Percentiles rank a stretch among this genome's conserved stretches.
Conservation (phyloP, 2,329 filamentous ascomycete genomes). For the Berkeleyomyces rouxiae region DNA sequence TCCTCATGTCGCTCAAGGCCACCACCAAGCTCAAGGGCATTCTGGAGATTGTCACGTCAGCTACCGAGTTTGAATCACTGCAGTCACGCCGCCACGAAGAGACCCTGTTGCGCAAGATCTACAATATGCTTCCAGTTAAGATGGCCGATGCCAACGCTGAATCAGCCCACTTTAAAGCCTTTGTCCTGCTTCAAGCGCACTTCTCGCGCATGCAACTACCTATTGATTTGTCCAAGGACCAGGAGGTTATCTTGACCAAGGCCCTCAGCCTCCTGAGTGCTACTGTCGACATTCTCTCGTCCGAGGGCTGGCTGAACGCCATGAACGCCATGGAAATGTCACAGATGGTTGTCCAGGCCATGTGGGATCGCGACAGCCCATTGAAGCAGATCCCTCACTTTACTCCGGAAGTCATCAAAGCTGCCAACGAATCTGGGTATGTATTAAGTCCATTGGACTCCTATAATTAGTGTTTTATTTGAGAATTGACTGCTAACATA, state of each 20-base stretch:
- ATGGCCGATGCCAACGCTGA: constrained; percentile 75
- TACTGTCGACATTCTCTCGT: constrained; percentile 86
- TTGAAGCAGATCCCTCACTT: constrained; percentile 98
- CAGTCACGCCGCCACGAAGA: constrained; percentile 91
- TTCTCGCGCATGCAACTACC: constrained; percentile 95
- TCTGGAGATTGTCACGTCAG: constrained; percentile 89
- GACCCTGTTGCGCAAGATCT: constrained; percentile 71
- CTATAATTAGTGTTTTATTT: not conserved
- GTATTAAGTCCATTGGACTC: constrained; percentile 19
- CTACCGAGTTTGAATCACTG: constrained; percentile 88
- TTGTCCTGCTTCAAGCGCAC: constrained; percentile 91
- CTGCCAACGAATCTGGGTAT: constrained; percentile 61
- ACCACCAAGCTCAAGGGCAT: constrained; percentile 94
- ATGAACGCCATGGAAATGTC: constrained; percentile 99
- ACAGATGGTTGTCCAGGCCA: constrained; percentile 96
- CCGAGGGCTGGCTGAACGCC: constrained; percentile 88
- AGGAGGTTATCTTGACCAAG: constrained; percentile 73
- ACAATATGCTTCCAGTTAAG: constrained; percentile 88
- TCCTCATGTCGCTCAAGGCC: constrained; percentile 74
- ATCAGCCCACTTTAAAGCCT: constrained; percentile 96
- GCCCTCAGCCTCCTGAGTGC: constrained; percentile 78
- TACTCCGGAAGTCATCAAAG: constrained; percentile 64
- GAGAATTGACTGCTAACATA: constrained; percentile 19
- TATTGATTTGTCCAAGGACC: constrained; percentile 88
- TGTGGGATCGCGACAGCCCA: constrained; percentile 97